A percentile compares a stretch with the other conserved stretches of the same genome.
These are phyloP conservation scores for Brassica cretica DNA, from an alignment of 345 rosid genomes.

Conservation along the genomic window DNA sequence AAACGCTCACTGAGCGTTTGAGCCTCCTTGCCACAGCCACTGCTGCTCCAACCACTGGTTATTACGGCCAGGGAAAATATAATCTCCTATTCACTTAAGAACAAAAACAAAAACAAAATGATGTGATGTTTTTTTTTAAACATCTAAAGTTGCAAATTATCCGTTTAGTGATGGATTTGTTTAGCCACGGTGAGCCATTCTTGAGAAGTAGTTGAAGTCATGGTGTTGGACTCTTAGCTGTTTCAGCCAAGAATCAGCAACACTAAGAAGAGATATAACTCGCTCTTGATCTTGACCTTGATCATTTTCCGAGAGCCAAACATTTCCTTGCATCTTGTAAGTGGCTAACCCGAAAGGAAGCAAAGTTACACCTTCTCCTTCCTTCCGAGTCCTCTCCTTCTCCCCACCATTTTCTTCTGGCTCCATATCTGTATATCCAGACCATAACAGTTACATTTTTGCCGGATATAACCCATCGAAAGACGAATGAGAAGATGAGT, in stretches of 20 bases:
- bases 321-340: constrained; percentile 96
- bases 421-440: constrained; percentile 59
- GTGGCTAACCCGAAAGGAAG: constrained; percentile 90
- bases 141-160: constrained; percentile 11
- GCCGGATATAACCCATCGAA: background rate
- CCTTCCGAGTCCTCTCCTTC: constrained; percentile 43
- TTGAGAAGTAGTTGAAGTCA: constrained; percentile 87
- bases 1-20: constrained; percentile 22
- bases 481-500: background rate
- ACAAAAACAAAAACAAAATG: constrained; percentile 33
- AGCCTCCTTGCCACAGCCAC: constrained; percentile 7
- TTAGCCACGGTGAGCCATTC: constrained; percentile 65
- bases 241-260: constrained; percentile 99
- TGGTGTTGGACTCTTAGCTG: constrained; percentile 96
- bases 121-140: background rate
- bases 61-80: constrained; percentile 18
- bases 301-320: constrained; percentile 78
- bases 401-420: constrained; percentile 75
- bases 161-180: background rate
- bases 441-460: background rate
- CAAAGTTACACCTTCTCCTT: constrained; percentile 64
- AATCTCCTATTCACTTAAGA: constrained; percentile 25
- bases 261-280: constrained; percentile 73
- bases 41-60: constrained; percentile 22
- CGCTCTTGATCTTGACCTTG: constrained; percentile 80